Evolutionary conservation across 1,139 yeast genomes (phyloP).

Genomic region (Debaryomyces coudertii): DNA sequence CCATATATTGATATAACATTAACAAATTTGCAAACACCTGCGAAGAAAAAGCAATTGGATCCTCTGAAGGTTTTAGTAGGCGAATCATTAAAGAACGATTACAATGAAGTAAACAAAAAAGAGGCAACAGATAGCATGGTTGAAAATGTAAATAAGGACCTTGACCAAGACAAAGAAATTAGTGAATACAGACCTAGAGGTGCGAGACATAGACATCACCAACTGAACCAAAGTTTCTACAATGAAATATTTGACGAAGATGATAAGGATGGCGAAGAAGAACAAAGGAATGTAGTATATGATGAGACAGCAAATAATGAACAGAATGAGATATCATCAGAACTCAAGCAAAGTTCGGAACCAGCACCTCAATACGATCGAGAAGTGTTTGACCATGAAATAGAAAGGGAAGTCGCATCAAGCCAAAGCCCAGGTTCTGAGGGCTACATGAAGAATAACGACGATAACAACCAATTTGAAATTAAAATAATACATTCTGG

Average conservation of each 20-base stretch:
- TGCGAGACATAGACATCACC: not conserved
- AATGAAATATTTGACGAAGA: not conserved
- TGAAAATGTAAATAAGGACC: slow-evolving; percentile 4
- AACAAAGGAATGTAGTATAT: slow-evolving; percentile 12
- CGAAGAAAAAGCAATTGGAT: slow-evolving; percentile 12
- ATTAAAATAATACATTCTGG: slow-evolving; percentile 9
- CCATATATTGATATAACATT: slow-evolving; percentile 46
- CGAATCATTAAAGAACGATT: slow-evolving; percentile 12
- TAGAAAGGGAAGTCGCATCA: not conserved
- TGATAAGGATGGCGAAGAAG: slow-evolving; percentile 7
- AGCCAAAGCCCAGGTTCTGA: slow-evolving; percentile 6
- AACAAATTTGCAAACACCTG: slow-evolving; percentile 20
- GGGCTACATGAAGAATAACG: not conserved
- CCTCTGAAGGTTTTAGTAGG: not conserved
- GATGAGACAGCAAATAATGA: slow-evolving; percentile 17
- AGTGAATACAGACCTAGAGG: not conserved
- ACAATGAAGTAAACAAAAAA: slow-evolving; percentile 14
- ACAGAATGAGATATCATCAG: slow-evolving; percentile 11
- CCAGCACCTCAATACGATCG: not conserved
- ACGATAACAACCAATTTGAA: slow-evolving; percentile 3
- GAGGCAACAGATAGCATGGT: slow-evolving; percentile 9
- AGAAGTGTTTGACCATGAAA: slow-evolving; percentile 12
- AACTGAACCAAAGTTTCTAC: not conserved
- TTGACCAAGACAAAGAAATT: not conserved
- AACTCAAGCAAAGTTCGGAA: not conserved